These are phyloP conservation scores for Potentilla sterilis DNA, from an alignment of 306 rosid genomes.

Conservation along the genomic window DNA sequence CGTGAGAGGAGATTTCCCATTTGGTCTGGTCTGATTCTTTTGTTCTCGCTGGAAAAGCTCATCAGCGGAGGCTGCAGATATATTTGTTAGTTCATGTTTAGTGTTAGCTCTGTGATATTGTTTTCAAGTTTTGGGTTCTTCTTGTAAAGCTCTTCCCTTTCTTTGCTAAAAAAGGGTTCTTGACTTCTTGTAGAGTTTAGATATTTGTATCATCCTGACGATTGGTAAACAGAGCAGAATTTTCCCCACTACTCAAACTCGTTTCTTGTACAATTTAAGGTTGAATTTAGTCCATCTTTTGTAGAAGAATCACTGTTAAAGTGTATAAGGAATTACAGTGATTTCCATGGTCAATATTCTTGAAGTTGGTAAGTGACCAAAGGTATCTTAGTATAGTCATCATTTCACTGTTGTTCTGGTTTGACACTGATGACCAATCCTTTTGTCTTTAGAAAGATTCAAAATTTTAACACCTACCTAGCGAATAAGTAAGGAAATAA, in stretches of 20 bases:
- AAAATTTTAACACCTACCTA: not conserved
- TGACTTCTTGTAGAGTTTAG: slow-evolving; percentile 27
- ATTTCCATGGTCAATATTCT: not conserved
- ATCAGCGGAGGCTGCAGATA: slow-evolving; percentile 33
- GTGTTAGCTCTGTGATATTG: slow-evolving; percentile 41
- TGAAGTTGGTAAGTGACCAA: not conserved
- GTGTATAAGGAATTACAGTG: not conserved
- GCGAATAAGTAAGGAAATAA: not conserved
- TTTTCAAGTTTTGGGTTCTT: slow-evolving; percentile 35
- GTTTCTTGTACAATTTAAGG: slow-evolving; percentile 5
- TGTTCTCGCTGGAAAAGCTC: slow-evolving; percentile 29
- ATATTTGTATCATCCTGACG: slow-evolving; percentile 44
- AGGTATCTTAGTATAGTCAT: not conserved
- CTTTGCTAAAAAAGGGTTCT: not conserved
- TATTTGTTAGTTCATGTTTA: slow-evolving; percentile 59
- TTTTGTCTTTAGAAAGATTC: not conserved
- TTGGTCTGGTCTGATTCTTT: slow-evolving; percentile 27
- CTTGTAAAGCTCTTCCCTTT: slow-evolving; percentile 26
- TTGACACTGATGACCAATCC: not conserved
- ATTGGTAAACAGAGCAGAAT: slow-evolving; percentile 36
- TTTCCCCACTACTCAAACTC: slow-evolving; percentile 26
- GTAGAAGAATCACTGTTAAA: not conserved
- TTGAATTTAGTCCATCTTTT: not conserved
- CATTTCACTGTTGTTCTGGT: not conserved
- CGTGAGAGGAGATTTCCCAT: slow-evolving; percentile 17